A percentile compares a stretch with the other conserved stretches of the same genome.
phyloP scores from a whole-genome alignment of 106 monocot species.

The Dactylorhiza incarnata region DNA sequence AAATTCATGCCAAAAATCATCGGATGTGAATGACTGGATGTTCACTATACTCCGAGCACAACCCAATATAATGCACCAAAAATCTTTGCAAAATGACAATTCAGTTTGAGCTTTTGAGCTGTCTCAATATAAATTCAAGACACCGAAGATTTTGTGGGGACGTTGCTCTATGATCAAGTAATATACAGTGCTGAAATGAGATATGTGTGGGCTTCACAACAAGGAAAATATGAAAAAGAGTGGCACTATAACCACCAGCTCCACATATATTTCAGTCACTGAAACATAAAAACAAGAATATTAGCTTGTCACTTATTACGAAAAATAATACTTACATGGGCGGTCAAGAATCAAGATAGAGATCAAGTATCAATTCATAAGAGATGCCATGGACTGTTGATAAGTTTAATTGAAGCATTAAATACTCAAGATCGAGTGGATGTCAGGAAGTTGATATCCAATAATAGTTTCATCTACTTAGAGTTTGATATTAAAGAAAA shows the following conservation, averaged over 20 bases:
- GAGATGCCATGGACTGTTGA: not conserved
- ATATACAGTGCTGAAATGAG: not conserved
- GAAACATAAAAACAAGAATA: not conserved
- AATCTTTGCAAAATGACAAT: not conserved
- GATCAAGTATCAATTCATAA: not conserved
- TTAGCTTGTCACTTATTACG: not conserved
- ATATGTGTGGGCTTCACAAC: not conserved
- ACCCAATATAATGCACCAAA: not conserved
- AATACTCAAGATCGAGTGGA: not conserved
- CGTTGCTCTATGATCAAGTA: not conserved
- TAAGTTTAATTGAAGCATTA: not conserved
- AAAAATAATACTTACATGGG: not conserved
- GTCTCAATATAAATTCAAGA: not conserved
- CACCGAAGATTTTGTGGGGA: not conserved
- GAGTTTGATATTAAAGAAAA: not conserved
- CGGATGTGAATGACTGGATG: not conserved
- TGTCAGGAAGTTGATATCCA: not conserved
- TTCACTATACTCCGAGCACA: not conserved
- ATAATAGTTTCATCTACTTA: not conserved
- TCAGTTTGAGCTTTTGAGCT: not conserved
- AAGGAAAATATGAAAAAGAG: not conserved
- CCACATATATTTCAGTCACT: not conserved
- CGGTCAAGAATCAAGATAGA: not conserved
- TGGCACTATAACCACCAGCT: not conserved
- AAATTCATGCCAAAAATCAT: not conserved